Conservation (phyloP, 768 basidiomycete genomes). For the Coprinopsis marcescibilis region DNA sequence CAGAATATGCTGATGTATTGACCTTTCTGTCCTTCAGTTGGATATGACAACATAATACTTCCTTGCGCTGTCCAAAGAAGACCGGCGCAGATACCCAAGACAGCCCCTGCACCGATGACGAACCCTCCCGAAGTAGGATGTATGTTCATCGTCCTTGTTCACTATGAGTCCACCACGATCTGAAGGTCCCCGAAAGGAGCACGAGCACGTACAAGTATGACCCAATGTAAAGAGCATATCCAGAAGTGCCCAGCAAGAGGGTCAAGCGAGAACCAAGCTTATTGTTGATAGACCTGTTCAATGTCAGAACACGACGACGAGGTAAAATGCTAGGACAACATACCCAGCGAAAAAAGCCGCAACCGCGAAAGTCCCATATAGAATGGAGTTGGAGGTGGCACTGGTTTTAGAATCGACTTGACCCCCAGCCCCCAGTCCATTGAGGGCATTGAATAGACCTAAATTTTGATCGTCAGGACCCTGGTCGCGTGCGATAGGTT, state of each 20-base stretch:
- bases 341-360: slow-evolving; percentile 54
- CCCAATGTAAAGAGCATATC: slow-evolving; percentile 73
- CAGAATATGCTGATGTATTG: slow-evolving; percentile 76
- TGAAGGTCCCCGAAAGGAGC: too few species aligned
- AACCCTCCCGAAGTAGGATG: slow-evolving; percentile 56
- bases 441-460: slow-evolving; percentile 77
- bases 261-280: slow-evolving; percentile 72
- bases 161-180: too few species aligned
- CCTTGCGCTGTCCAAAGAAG: slow-evolving; percentile 83
- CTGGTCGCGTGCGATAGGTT: slow-evolving; percentile 7
- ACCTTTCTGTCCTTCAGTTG: slow-evolving; percentile 75
- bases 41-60: slow-evolving; percentile 80
- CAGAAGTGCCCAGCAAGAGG: slow-evolving; percentile 65
- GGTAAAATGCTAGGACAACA: slow-evolving; percentile 13
- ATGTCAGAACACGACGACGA: background rate
- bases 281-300: slow-evolving; percentile 70
- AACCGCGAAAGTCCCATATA: slow-evolving; percentile 52
- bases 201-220: slow-evolving; percentile 63
- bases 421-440: slow-evolving; percentile 76
- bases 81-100: slow-evolving; percentile 67
- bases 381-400: slow-evolving; percentile 63
- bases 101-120: slow-evolving; percentile 63
- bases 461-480: slow-evolving; percentile 5
- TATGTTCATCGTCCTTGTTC: slow-evolving; percentile 71
- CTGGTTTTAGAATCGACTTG: slow-evolving; percentile 60